phyloP scores from a whole-genome alignment of 441 rosid species.

The Macaranga tanarius region DNA sequence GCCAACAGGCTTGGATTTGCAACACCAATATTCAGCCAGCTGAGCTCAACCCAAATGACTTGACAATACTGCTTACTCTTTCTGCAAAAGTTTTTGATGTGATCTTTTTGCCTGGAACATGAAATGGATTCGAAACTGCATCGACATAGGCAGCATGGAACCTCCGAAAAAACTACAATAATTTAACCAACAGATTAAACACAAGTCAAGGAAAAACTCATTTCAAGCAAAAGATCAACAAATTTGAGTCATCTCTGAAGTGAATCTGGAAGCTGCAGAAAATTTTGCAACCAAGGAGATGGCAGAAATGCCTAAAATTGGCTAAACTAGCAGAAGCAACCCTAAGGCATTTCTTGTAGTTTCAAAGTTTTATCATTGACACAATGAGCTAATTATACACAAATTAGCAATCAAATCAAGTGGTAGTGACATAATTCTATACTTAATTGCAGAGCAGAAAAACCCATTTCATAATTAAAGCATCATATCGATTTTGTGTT shows the following conservation, averaged over 20 bases:
- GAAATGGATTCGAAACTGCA: slow-evolving; percentile 94
- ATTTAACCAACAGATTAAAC: neutral
- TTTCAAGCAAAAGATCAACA: neutral
- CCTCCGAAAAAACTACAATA: slow-evolving; percentile 67
- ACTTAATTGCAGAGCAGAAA: neutral
- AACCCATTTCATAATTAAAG: neutral
- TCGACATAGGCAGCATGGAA: slow-evolving; percentile 92
- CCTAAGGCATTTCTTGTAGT: neutral
- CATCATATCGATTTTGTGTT: neutral
- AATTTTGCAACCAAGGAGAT: neutral
- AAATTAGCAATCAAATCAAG: neutral
- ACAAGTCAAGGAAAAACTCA: neutral
- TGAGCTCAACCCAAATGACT: slow-evolving; percentile 77
- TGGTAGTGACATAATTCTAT: neutral
- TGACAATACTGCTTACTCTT: slow-evolving; percentile 75
- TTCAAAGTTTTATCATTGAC: neutral
- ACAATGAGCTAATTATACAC: neutral
- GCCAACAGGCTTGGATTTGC: slow-evolving; percentile 12
- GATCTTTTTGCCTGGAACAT: slow-evolving; percentile 88
- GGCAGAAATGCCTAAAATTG: neutral
- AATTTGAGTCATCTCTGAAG: neutral
- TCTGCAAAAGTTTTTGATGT: slow-evolving; percentile 80
- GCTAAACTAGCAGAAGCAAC: neutral
- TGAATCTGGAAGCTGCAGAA: neutral
- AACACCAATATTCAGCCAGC: slow-evolving; percentile 30